Evolutionary conservation across 2,329 filamentous ascomycete genomes (phyloP), one percentile per base, ranked within the genome.

Genomic region (Penicillium sp.): DNA sequence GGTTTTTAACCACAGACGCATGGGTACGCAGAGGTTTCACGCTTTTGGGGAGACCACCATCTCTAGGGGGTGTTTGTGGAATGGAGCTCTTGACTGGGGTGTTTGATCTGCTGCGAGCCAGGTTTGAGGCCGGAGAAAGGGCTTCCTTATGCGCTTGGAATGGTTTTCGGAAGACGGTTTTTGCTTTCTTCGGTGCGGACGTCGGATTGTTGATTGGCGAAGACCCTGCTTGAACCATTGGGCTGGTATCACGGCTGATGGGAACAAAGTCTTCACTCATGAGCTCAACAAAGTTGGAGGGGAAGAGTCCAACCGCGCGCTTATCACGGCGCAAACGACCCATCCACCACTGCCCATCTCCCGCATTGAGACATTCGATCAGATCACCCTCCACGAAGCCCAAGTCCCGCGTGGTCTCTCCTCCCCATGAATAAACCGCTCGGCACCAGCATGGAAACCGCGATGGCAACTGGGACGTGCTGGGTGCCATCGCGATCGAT

Each of bases 331-430:
- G 90, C 71, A 99, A 78, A 62, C 93, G 87, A 48, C 95, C 95
- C 78, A 93, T 96, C 95, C 95, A 99, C 95, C 95, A 99, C 47
- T 91, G 93, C 52, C 95, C 95, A 78, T 99, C 95, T 62, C 95
- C 95, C 21, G 95, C 95, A 74, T 99, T 99, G 52, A 99, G 82
- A 71, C 93, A 97, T 84, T 99, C 95, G 74, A 99, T 99, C 65
- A 99, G 78, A 76, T 99, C 95, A 62, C 95, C 95, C 76, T 99
- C 95, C 66, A 99, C 90, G 76, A 99, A 99, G 16, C 95, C 95
- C 56, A 99, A 83, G 73, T 99, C 95, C 74, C 90, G 87, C 80
- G 96, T 96, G 24, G 90, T 93, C 87, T 96, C 92, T 80, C 92
- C 92, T 75, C 91, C 91, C 90, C 91, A 96, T 19, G 91, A 96